Percentiles rank a stretch among this genome's conserved stretches.
These are phyloP conservation scores for Syncephalastrum racemosum DNA, from an alignment of 371 early-diverging fungal species.

Conservation along the genomic window DNA sequence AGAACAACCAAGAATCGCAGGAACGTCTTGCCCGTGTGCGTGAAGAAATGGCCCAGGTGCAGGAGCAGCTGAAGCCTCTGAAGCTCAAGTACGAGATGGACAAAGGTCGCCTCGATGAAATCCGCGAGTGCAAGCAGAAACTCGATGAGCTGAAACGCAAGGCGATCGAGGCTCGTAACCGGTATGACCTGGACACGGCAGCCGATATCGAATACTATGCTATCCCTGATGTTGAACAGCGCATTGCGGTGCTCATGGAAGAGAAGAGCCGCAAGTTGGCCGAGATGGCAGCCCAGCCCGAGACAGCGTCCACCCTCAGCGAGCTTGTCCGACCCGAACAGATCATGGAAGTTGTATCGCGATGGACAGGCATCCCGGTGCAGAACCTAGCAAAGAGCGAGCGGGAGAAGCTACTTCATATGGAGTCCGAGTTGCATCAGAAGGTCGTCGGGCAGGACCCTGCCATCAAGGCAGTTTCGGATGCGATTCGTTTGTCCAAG, in stretches of 20 bases:
- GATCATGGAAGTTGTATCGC: slow-evolving; percentile 85
- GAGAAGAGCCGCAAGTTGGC: slow-evolving; percentile 60
- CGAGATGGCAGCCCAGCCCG: slow-evolving; percentile 48
- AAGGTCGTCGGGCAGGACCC: slow-evolving; percentile 88
- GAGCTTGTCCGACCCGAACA: slow-evolving; percentile 87
- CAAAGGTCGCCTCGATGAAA: slow-evolving; percentile 82
- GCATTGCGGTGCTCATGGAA: slow-evolving; percentile 57
- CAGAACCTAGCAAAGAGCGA: slow-evolving; percentile 77
- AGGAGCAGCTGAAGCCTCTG: slow-evolving; percentile 87
- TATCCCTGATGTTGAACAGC: slow-evolving; percentile 79
- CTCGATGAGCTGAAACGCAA: slow-evolving; percentile 85
- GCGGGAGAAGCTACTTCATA: slow-evolving; percentile 76
- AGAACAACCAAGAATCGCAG: slow-evolving; percentile 76
- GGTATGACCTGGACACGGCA: slow-evolving; percentile 72
- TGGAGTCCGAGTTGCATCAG: slow-evolving; percentile 68
- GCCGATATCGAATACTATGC: slow-evolving; percentile 88
- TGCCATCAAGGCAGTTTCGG: slow-evolving; percentile 77
- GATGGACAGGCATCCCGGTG: slow-evolving; percentile 92
- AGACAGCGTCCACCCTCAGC: slow-evolving; percentile 52
- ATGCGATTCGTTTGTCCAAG: slow-evolving; percentile 72
- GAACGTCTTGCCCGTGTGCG: slow-evolving; percentile 77
- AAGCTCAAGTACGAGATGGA: slow-evolving; percentile 85
- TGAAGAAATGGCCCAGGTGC: slow-evolving; percentile 79
- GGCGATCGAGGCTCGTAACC: slow-evolving; percentile 83
- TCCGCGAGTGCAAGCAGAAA: slow-evolving; percentile 84